Conservation (phyloP, 2,329 filamentous ascomycete species). For the Cyphellophora attinorum region DNA sequence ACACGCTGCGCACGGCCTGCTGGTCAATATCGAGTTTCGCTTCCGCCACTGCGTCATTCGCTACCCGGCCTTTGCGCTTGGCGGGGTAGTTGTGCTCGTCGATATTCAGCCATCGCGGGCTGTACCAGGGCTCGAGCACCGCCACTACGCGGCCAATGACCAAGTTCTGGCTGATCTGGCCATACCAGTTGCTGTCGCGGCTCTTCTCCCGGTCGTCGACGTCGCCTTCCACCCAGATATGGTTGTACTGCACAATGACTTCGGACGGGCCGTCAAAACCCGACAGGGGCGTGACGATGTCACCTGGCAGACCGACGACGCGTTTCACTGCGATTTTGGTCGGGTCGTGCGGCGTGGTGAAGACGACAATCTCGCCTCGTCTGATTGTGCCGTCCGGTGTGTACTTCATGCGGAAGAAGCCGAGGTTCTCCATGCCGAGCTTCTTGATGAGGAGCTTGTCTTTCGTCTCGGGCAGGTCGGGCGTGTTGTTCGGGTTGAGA, state of each 20-base stretch:
- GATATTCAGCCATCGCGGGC: constrained; percentile 38
- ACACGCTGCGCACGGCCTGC: no score
- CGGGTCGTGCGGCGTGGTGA: constrained; percentile 27
- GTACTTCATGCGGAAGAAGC: constrained; percentile 33
- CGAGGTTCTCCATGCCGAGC: constrained; percentile 26
- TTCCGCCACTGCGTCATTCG: constrained; percentile 13
- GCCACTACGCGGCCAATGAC: constrained; percentile 66
- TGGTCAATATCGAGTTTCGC: constrained; percentile 13
- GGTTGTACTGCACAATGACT: constrained; percentile 64
- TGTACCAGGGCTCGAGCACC: constrained; percentile 55
- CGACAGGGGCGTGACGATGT: constrained; percentile 57
- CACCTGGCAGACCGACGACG: constrained; percentile 70
- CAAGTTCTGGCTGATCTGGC: constrained; percentile 66
- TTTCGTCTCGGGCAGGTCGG: constrained; percentile 27
- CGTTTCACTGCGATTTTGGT: constrained; percentile 62
- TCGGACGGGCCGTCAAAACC: constrained; percentile 45
- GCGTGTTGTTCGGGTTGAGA: constrained; percentile 57
- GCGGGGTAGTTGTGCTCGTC: constrained; percentile 29
- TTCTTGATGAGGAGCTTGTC: constrained; percentile 29
- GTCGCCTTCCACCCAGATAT: constrained; percentile 95
- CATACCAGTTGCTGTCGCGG: constrained; percentile 82
- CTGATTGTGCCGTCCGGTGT: constrained; percentile 47
- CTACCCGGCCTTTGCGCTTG: constrained; percentile 16
- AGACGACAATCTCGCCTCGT: constrained; percentile 66
- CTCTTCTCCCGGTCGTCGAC: constrained; percentile 58